A percentile compares a stretch with the other conserved stretches of the same genome.
Evolutionary conservation across 768 basidiomycete species (phyloP).

Genomic region (Pleurotus citrinopileatus): DNA sequence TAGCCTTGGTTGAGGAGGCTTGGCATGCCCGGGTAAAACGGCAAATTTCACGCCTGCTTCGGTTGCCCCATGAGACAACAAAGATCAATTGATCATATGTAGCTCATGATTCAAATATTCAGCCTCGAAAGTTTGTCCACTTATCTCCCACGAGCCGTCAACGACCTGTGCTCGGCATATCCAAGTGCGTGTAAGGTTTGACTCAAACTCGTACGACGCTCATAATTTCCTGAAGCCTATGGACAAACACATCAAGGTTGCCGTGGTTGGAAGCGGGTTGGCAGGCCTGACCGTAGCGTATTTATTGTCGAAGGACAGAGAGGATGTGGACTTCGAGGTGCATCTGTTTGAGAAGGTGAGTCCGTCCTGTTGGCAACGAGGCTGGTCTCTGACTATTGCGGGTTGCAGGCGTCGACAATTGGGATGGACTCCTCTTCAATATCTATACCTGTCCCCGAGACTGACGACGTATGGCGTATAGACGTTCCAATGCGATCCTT

Average conservation of each 20-base stretch:
- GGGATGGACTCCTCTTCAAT: slow-evolving; percentile 72
- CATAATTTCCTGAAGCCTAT: slow-evolving; percentile 19
- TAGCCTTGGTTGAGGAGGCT: no score
- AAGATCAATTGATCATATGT: no score
- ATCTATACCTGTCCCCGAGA: slow-evolving; percentile 35
- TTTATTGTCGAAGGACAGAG: slow-evolving; percentile 37
- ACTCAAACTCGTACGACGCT: not conserved
- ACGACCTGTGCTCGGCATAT: not conserved
- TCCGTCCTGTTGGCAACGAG: slow-evolving; percentile 4
- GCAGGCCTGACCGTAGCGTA: slow-evolving; percentile 72
- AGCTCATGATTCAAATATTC: no score
- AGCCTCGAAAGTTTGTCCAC: no score
- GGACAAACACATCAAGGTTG: slow-evolving; percentile 52
- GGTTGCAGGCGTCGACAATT: slow-evolving; percentile 43
- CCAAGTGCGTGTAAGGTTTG: not conserved
- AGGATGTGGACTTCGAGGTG: slow-evolving; percentile 54
- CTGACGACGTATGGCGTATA: slow-evolving; percentile 46
- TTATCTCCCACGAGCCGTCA: not conserved
- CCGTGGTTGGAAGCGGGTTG: slow-evolving; percentile 70
- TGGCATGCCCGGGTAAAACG: no score
- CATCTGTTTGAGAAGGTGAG: slow-evolving; percentile 75
- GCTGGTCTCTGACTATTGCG: slow-evolving; percentile 5
- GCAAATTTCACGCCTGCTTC: no score
- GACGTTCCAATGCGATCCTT: slow-evolving; percentile 85
- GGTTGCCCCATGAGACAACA: no score